These are phyloP conservation scores for Ogataea degrootiae DNA, from an alignment of 805 yeast genomes.

Conservation along the genomic window DNA sequence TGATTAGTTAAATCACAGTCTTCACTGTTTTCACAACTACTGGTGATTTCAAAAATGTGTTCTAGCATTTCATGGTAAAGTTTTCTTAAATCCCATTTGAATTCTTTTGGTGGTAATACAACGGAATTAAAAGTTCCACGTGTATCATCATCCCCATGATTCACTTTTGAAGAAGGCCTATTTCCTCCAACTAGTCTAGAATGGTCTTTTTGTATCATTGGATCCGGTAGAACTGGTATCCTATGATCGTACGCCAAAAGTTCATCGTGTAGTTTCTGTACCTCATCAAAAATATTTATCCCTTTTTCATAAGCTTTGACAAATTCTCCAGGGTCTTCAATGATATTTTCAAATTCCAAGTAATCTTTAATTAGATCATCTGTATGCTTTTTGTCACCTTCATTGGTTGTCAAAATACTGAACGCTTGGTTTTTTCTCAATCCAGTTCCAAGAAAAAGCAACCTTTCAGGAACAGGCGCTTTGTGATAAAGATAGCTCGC, in stretches of 20 bases:
- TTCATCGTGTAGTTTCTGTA: slow-evolving; percentile 3
- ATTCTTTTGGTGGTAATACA: slow-evolving; percentile 4
- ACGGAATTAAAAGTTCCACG: neutral
- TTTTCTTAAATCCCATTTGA: slow-evolving; percentile 4
- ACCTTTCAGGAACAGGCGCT: slow-evolving; percentile 30
- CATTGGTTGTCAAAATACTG: slow-evolving; percentile 9
- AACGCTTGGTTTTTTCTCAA: slow-evolving; percentile 13
- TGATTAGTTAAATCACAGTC: neutral
- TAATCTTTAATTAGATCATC: slow-evolving; percentile 11
- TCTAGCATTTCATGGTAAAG: neutral
- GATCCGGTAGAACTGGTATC: neutral
- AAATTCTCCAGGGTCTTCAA: neutral
- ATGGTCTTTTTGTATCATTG: slow-evolving; percentile 1
- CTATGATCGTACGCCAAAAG: slow-evolving; percentile 1
- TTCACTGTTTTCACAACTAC: neutral
- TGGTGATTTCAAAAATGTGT: too few species aligned
- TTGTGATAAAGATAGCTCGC: slow-evolving; percentile 29
- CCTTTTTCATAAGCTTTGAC: neutral
- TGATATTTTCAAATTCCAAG: slow-evolving; percentile 1
- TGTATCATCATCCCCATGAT: neutral
- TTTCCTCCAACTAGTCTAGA: slow-evolving; percentile 5
- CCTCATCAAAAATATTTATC: slow-evolving; percentile 12
- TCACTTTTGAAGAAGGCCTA: neutral
- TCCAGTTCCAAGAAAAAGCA: slow-evolving; percentile 25
- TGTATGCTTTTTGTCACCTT: neutral